Evolutionary conservation across 2,329 filamentous ascomycete genomes (phyloP).

Genomic region (Aspergillus puulaauensis): DNA sequence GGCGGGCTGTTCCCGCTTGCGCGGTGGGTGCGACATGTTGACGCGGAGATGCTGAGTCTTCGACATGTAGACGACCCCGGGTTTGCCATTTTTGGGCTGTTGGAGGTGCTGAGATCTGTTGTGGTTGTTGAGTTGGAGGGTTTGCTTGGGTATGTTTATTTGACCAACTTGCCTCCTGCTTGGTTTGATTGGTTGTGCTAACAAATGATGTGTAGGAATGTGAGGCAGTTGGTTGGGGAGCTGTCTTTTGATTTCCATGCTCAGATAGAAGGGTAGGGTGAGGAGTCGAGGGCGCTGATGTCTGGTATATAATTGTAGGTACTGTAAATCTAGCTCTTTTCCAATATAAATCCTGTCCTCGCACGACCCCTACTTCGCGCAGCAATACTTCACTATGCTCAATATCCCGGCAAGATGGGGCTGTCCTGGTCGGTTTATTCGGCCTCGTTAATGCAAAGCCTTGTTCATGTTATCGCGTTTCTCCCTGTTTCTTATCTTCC

Average conservation of each 20-base stretch:
- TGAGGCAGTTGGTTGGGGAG: slow-evolving; percentile 32
- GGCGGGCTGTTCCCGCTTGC: slow-evolving; percentile 62
- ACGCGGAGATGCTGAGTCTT: slow-evolving; percentile 59
- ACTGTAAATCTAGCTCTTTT: too few relatives aligned
- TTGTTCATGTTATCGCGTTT: too few relatives aligned
- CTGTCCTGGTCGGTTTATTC: too few relatives aligned
- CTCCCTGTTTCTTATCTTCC: too few relatives aligned
- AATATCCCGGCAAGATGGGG: too few relatives aligned
- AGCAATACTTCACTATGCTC: too few relatives aligned
- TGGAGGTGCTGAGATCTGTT: slow-evolving; percentile 56
- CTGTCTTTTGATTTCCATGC: slow-evolving; percentile 31
- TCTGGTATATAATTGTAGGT: not conserved
- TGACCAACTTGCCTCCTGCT: not conserved
- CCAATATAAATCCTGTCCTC: too few relatives aligned
- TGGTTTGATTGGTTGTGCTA: slow-evolving; percentile 1
- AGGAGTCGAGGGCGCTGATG: slow-evolving; percentile 15
- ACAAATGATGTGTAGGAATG: slow-evolving; percentile 20
- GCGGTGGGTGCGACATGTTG: slow-evolving; percentile 56
- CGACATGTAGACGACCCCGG: slow-evolving; percentile 66
- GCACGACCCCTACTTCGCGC: too few relatives aligned
- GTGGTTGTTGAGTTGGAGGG: slow-evolving; percentile 29
- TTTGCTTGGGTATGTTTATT: slow-evolving; percentile 26
- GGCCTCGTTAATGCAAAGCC: too few relatives aligned
- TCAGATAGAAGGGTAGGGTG: not conserved
- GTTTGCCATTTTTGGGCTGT: slow-evolving; percentile 70